Evolutionary conservation across 805 yeast genomes (phyloP).

Genomic region (Tetrapisispora fleetii): DNA sequence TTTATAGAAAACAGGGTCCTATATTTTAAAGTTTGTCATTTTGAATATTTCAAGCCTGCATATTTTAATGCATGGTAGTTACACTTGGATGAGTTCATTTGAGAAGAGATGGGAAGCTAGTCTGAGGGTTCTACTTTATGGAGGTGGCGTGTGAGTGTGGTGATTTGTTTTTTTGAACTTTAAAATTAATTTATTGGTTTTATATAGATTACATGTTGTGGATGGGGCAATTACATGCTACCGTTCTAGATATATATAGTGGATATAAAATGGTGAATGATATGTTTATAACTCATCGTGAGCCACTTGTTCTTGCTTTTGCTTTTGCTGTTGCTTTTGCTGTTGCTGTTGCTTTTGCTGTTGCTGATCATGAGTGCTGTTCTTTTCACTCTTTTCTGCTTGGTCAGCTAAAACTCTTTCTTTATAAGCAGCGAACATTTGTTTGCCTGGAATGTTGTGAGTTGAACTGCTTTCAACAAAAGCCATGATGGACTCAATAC

Average conservation of each 20-base stretch:
- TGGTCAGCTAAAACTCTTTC: constrained; percentile 9
- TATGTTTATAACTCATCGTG: constrained; percentile 28
- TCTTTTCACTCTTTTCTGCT: constrained; percentile 6
- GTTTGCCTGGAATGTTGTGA: constrained; percentile 46
- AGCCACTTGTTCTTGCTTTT: constrained; percentile 6
- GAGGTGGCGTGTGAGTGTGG: too few relatives aligned
- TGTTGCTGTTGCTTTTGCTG: constrained; percentile 1
- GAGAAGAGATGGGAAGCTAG: too few relatives aligned
- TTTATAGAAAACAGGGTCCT: too few relatives aligned
- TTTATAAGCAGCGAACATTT: constrained; percentile 22
- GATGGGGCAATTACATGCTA: background rate
- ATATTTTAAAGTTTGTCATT: too few relatives aligned
- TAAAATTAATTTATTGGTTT: background rate
- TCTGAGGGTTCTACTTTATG: too few relatives aligned
- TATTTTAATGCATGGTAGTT: too few relatives aligned
- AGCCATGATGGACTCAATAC: constrained; percentile 55
- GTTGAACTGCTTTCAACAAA: constrained; percentile 67
- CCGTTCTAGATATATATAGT: background rate
- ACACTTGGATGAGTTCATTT: too few relatives aligned
- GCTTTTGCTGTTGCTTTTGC: background rate
- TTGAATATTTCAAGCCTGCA: too few relatives aligned
- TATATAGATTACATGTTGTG: background rate
- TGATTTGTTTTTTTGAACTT: background rate
- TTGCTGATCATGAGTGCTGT: constrained; percentile 8
- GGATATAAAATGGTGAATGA: background rate